Evolutionary conservation across 345 rosid genomes (phyloP).

Genomic region (Acer yangbiense): DNA sequence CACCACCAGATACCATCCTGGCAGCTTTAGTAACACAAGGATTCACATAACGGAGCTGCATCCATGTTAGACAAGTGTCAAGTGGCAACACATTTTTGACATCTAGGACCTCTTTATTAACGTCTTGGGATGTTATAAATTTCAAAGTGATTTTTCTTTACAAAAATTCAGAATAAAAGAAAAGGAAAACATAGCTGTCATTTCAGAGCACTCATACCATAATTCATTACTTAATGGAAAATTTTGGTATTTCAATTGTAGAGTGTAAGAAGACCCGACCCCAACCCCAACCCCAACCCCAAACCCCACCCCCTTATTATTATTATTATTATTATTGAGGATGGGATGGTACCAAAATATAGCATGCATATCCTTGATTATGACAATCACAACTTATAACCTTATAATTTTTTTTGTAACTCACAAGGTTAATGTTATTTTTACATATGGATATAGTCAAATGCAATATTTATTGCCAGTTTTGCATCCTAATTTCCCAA

Average conservation of each 20-base stretch:
- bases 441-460: not conserved
- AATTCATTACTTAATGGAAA: not conserved
- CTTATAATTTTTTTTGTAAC: not conserved
- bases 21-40: not conserved
- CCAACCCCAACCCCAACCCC: too few relatives aligned
- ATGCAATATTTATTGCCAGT: not conserved
- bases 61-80: not conserved
- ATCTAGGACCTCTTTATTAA: constrained; percentile 4
- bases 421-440: not conserved
- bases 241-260: not conserved
- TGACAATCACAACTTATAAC: not conserved
- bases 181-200: not conserved
- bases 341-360: not conserved
- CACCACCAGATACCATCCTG: not conserved
- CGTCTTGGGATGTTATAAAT: not conserved
- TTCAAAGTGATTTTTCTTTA: not conserved
- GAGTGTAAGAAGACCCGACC: not conserved
- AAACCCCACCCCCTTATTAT: too few relatives aligned
- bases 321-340: too few relatives aligned
- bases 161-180: not conserved
- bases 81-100: constrained; percentile 2
- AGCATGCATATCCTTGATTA: not conserved
- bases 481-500: not conserved
- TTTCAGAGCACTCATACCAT: not conserved
- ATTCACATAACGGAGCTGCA: not conserved